Evolutionary conservation across 2,329 filamentous ascomycete genomes (phyloP).

Genomic region (Dactylellina leptospora): DNA sequence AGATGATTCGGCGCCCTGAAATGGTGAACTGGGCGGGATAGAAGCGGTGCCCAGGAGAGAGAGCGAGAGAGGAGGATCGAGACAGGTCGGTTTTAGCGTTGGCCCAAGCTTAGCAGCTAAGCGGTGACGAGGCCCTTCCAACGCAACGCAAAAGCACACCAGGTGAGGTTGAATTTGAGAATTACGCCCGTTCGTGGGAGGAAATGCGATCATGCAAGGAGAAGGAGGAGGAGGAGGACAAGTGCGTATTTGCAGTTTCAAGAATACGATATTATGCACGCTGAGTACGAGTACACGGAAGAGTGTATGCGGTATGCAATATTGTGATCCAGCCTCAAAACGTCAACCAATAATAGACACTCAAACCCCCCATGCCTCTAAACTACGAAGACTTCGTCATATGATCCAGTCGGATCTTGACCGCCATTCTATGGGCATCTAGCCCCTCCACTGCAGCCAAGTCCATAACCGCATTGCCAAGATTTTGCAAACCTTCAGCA

Average conservation of each 20-base stretch:
- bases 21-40: constrained; percentile 21
- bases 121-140: constrained; percentile 20
- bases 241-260: too few relatives aligned
- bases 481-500: constrained; percentile 81
- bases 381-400: too few relatives aligned
- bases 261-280: too few relatives aligned
- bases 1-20: constrained; percentile 7
- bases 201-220: background rate
- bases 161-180: background rate
- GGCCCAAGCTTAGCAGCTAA: constrained; percentile 41
- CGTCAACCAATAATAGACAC: too few relatives aligned
- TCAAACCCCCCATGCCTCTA: too few relatives aligned
- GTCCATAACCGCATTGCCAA: constrained; percentile 91
- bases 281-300: too few relatives aligned
- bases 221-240: too few relatives aligned
- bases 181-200: background rate
- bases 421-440: constrained; percentile 85
- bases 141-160: constrained; percentile 37
- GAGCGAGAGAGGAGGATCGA: constrained; percentile 37
- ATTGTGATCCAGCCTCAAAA: too few relatives aligned
- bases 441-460: constrained; percentile 92
- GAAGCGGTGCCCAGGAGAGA: too few relatives aligned
- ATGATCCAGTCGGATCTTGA: constrained; percentile 70
- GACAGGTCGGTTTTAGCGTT: constrained; percentile 50
- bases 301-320: too few relatives aligned